Evolutionary conservation across 2,329 filamentous ascomycete genomes (phyloP), one percentile per base, ranked within the genome.

Genomic region (Apiospora malaysiana): DNA sequence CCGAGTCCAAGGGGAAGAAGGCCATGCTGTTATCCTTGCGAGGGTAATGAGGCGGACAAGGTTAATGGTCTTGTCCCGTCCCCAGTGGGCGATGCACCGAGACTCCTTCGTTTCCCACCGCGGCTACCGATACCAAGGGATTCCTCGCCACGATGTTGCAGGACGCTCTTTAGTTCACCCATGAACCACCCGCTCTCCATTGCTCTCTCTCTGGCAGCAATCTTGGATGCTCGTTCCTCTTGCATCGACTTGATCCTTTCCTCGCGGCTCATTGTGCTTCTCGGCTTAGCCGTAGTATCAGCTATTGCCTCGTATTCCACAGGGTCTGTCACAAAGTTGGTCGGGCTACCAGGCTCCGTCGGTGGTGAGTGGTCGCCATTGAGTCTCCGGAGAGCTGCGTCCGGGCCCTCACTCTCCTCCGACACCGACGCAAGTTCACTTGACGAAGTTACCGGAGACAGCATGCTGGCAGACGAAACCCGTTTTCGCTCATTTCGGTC

Each of bases 301-400:
- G 95, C 94, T 47, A 98, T 90, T 0, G 95, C 96, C 82, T 99
- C 96, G 73, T 97, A 98, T 0, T 94, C 95, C 82, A 99, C 96
- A 73, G 97, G 98, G 0, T 99, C 89, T 78, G 97, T 93, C 69
- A 92, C 91, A 23, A 68, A 68, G 25, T 45, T 43, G n/a, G 27
- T 32, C 14, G 67, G 67, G 16, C 67, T 68, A 32, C 67, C 47
- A 18, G 67, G 67, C 70, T 85, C 87, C 56, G 82, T 79, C 49
- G 79, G 82, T 40, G 84, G 84, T 18, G 85, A 83, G 27, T 85
- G 83, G 68, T 94, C 93, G 66, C 94, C 94, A 72, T 90, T 97
- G 68, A 98, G 84, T 1, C 92, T 91, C 74, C 91, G 91, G 37
- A 98, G 86, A 0, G 95, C 95, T 69, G 92, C 91, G 21, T 88